A percentile compares a stretch with the other conserved stretches of the same genome.
phyloP scores from a whole-genome alignment of 139 green algal species.

The Penium margaritaceum region DNA sequence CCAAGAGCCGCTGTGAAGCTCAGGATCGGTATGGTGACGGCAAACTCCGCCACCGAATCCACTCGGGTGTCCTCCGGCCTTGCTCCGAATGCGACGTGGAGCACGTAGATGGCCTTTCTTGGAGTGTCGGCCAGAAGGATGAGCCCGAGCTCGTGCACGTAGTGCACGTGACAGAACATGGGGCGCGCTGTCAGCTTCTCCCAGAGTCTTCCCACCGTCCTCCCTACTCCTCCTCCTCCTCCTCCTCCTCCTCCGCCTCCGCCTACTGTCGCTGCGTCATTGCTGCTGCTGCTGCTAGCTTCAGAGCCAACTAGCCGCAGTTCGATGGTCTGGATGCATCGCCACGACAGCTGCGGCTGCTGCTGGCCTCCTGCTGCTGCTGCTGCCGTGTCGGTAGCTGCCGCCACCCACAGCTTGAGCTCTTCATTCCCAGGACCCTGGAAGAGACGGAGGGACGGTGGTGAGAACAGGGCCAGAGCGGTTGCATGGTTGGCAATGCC shows the following conservation, averaged over 20 bases:
- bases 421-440: constrained; percentile 34
- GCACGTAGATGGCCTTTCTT: constrained; percentile 57
- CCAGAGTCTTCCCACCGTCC: not conserved
- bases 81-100: constrained; percentile 46
- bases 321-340: constrained; percentile 39
- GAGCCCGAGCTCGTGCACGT: constrained; percentile 13
- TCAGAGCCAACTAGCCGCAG: not conserved
- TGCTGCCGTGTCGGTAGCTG: not conserved
- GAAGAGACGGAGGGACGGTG: not conserved
- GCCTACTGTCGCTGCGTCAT: not conserved
- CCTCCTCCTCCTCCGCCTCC: not conserved
- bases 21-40: constrained; percentile 68
- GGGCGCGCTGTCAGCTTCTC: constrained; percentile 3
- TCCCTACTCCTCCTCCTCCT: not conserved
- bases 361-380: too few species aligned
- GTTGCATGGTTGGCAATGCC: too few species aligned
- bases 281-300: not conserved
- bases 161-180: constrained; percentile 37
- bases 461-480: not conserved
- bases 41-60: constrained; percentile 63
- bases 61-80: constrained; percentile 24
- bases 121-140: constrained; percentile 67
- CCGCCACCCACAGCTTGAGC: constrained; percentile 36
- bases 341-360: constrained; percentile 2
- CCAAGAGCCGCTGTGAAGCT: constrained; percentile 51